Percentiles rank a stretch among this genome's conserved stretches.
Evolutionary conservation across 192 early-diverging fungal genomes (phyloP).

Genomic region (Backusella parvicylindrica): DNA sequence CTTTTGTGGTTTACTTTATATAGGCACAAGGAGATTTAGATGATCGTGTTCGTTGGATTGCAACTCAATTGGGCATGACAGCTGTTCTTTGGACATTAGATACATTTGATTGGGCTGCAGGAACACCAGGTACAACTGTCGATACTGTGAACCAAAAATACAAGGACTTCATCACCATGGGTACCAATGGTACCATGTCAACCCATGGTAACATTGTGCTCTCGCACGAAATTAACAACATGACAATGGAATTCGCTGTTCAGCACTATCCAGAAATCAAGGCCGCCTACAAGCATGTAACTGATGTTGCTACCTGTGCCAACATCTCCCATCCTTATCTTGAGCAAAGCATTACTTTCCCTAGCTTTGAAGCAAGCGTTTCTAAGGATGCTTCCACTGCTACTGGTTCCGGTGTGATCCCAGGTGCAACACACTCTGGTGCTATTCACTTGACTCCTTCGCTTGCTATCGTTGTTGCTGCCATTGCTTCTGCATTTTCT

Average conservation of each 20-base stretch:
- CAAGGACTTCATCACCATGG: conserved; percentile 29
- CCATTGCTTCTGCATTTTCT: not conserved
- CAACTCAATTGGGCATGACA: conserved; percentile 40
- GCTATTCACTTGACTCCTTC: not conserved
- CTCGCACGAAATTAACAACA: conserved; percentile 41
- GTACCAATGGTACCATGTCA: conserved; percentile 26
- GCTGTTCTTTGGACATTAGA: conserved; percentile 36
- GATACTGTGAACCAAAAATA: conserved; percentile 26
- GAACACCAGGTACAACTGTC: conserved; percentile 2
- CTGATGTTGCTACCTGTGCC: conserved; percentile 34
- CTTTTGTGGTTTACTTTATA: not conserved
- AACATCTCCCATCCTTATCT: conserved; percentile 37
- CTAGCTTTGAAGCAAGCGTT: conserved; percentile 11
- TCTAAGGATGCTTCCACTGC: not conserved
- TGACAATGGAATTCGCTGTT: conserved; percentile 38
- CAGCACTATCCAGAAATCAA: conserved; percentile 40
- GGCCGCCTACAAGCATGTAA: conserved; percentile 33
- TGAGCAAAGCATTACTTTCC: conserved; percentile 24
- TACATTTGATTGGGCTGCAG: conserved; percentile 33
- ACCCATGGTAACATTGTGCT: conserved; percentile 36
- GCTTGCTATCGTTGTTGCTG: not conserved
- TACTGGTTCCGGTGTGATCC: conserved; percentile 11
- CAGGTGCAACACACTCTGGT: not conserved
- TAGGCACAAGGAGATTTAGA: conserved; percentile 55
- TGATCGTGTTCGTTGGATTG: conserved; percentile 53